A percentile compares a stretch with the other conserved stretches of the same genome.
Conservation (phyloP, 176 grass and related monocot genomes). For the Urochloa ruziziensis region DNA sequence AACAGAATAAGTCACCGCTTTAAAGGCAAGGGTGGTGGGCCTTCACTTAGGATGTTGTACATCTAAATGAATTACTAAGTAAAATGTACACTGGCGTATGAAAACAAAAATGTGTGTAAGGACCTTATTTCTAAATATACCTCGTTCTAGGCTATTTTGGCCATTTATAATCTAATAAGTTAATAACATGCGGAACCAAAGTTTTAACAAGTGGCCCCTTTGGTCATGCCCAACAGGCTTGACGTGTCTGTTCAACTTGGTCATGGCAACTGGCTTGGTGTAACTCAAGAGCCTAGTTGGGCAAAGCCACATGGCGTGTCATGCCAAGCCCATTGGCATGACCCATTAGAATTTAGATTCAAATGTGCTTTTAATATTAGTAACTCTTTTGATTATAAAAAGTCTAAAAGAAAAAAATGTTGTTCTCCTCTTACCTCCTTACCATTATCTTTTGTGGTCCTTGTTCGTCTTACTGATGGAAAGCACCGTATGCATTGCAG, state of each 20-base stretch:
- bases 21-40: neutral
- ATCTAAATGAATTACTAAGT: neutral
- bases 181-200: neutral
- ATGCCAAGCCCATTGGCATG: neutral
- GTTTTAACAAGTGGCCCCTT: neutral
- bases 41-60: neutral
- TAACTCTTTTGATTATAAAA: neutral
- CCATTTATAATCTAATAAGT: neutral
- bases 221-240: neutral
- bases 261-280: too few relatives aligned
- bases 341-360: neutral
- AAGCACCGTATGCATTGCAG: slow-evolving; percentile 31
- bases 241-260: too few relatives aligned
- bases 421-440: too few relatives aligned
- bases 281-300: too few relatives aligned
- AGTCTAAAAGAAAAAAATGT: neutral
- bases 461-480: slow-evolving; percentile 22
- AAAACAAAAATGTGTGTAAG: neutral
- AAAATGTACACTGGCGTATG: neutral
- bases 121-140: neutral
- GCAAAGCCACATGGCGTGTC: too few relatives aligned
- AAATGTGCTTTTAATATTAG: neutral
- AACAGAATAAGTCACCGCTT: neutral
- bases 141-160: neutral
- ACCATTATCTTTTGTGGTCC: slow-evolving; percentile 1